Conservation (phyloP, 139 green algal genomes). For the Chlorella ohadii region DNA sequence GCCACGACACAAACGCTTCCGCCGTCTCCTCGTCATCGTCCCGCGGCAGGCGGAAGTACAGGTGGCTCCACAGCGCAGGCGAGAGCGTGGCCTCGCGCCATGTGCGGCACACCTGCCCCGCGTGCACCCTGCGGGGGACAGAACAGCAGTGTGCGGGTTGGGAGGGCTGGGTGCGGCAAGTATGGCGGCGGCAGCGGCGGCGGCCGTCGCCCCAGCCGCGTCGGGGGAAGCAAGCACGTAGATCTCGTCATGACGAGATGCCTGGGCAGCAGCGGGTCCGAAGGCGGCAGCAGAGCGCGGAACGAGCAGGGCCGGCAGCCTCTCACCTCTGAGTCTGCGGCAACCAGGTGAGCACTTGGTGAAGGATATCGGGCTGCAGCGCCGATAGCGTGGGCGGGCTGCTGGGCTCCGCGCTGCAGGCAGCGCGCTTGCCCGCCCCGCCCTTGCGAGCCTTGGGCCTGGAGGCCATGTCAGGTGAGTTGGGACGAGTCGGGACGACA, state of each 20-base stretch:
- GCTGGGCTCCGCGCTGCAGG: background rate
- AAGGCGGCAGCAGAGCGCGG: too few species aligned
- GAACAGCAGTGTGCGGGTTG: background rate
- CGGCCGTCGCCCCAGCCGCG: background rate
- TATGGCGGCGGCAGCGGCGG: background rate
- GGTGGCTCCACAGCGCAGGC: background rate
- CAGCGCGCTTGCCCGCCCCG: background rate
- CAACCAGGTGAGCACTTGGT: background rate
- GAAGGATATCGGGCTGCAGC: background rate
- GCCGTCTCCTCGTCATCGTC: constrained; percentile 8
- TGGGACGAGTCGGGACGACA: too few species aligned
- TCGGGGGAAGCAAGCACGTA: too few species aligned
- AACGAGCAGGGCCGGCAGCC: too few species aligned
- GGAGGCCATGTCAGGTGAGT: background rate
- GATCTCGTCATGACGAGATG: too few species aligned
- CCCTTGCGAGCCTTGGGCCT: background rate
- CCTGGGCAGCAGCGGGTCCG: too few species aligned
- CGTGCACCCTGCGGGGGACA: background rate
- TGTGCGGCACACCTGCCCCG: constrained; percentile 5
- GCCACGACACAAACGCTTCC: constrained; percentile 13
- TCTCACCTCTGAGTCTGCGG: background rate
- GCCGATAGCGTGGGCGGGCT: background rate
- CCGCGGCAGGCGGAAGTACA: background rate
- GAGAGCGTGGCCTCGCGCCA: constrained; percentile 4
- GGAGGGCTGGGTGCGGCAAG: background rate